Conservation (phyloP, 495 filamentous ascomycete species). For the Aspergillus egyptiacus region DNA sequence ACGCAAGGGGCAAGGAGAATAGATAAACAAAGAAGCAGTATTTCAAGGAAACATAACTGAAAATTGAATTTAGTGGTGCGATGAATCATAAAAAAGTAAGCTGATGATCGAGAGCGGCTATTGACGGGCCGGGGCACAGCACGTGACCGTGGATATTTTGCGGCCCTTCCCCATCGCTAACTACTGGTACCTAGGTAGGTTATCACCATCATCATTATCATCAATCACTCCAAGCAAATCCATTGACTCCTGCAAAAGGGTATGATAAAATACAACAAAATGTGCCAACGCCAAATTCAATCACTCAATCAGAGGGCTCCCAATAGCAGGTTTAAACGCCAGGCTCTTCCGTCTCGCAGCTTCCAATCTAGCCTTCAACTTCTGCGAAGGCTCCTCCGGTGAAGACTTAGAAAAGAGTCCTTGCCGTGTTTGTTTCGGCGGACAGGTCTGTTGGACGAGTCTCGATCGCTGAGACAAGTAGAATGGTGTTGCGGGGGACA, state of each 20-base stretch:
- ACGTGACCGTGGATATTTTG: background rate
- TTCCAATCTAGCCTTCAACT: conserved; percentile 61
- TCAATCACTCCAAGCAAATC: background rate
- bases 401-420: conserved; percentile 35
- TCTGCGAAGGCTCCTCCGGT: conserved; percentile 30
- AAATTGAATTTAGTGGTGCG: background rate
- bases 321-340: conserved; percentile 72
- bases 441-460: conserved; percentile 66
- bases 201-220: too few species aligned
- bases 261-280: conserved; percentile 2
- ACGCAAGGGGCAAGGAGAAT: background rate
- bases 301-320: conserved; percentile 56
- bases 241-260: background rate
- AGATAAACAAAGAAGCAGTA: background rate
- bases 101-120: background rate
- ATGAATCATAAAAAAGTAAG: background rate
- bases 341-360: conserved; percentile 74
- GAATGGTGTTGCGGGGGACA: conserved; percentile 51
- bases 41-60: background rate
- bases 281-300: background rate
- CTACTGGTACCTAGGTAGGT: too few species aligned
- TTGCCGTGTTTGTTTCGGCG: conserved; percentile 54
- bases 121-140: background rate
- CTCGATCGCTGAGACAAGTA: conserved; percentile 48
- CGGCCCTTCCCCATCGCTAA: too few species aligned